Evolutionary conservation across 768 basidiomycete genomes (phyloP).

Genomic region (Suillus luteus): DNA sequence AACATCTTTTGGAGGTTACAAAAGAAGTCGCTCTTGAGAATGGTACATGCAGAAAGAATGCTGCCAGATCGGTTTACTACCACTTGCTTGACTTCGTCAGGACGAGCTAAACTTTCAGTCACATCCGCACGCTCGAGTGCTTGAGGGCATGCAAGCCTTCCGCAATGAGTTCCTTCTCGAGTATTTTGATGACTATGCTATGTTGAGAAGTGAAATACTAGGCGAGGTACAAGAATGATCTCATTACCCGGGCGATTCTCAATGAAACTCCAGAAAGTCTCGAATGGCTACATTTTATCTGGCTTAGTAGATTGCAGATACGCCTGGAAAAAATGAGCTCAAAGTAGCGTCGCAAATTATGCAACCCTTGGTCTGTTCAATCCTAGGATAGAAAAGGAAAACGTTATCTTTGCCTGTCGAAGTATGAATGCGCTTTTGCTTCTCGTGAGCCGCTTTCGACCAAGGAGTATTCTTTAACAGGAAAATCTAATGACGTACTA

Average conservation of each 20-base stretch:
- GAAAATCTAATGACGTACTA: constrained; percentile 49
- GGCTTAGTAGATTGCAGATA: constrained; percentile 82
- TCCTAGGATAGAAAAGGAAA: background rate
- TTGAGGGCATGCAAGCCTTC: constrained; percentile 81
- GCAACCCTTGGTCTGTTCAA: constrained; percentile 51
- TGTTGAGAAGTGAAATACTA: constrained; percentile 4
- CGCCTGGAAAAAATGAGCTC: constrained; percentile 88
- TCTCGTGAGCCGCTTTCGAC: constrained; percentile 74
- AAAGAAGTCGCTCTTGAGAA: constrained; percentile 96
- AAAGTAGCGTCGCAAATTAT: constrained; percentile 83
- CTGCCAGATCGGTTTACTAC: constrained; percentile 83
- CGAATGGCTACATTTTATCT: constrained; percentile 74
- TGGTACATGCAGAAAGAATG: constrained; percentile 88
- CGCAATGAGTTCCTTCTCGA: constrained; percentile 83
- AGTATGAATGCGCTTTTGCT: constrained; percentile 62
- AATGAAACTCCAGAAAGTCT: constrained; percentile 81
- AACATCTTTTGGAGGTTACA: constrained; percentile 95
- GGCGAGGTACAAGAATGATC: background rate
- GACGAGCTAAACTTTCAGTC: constrained; percentile 71
- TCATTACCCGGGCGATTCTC: constrained; percentile 76
- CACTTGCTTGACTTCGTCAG: constrained; percentile 88
- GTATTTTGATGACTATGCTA: constrained; percentile 83
- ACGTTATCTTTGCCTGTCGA: constrained; percentile 61
- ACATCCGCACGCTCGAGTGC: constrained; percentile 71
- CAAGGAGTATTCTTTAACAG: constrained; percentile 28